Evolutionary conservation across 306 rosid species (phyloP), one percentile per base, ranked within the genome.

Genomic region (Lotus japonicus): DNA sequence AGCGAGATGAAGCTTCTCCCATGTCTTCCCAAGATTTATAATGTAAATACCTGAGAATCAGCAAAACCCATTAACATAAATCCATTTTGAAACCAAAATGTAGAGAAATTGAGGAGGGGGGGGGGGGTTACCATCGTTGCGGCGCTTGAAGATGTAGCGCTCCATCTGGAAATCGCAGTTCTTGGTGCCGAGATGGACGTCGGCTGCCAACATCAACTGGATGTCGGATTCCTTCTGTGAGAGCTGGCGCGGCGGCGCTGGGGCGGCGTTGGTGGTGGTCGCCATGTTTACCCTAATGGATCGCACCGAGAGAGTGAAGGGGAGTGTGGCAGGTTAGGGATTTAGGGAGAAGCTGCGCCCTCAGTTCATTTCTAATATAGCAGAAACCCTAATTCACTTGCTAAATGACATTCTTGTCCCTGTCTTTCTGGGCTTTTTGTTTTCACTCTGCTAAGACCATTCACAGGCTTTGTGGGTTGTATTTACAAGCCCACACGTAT

Each of bases 151-250:
- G 19, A 83, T 92, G 66, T 89, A 92, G 1, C 98, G 83, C n/a
- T 87, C 98, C 96, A 92, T 89, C 64, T 92, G 98, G 9, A 81
- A 89, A 28, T 92, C 85, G 8, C 92, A 87, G 64, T 89, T 92
- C 16, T 89, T 89, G 28, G 98, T 92, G 51, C 98, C 98, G 12
- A 92, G 84, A 23, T 92, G 98, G 9, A 86, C 96, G 11, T 89
- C 89, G 5, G 96, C 91, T 0, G 96, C 92, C 70, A 92, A 56
- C 96, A 89, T 89, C 91, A 92, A 81, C 82, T 88, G 89, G 42
- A 92, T 87, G 80, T 87, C 95, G 5, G 84, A 80, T 66, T 92
- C 97, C 79, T 87, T 92, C 71, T 86, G 89, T 0, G 98, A 81
- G 11, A 89, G 94, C 56, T 76, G 83, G 7, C 87, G 96, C 11